Base-by-base conservation (phyloP, 2,329 filamentous ascomycete species). In the Colletotrichum lini region DNA sequence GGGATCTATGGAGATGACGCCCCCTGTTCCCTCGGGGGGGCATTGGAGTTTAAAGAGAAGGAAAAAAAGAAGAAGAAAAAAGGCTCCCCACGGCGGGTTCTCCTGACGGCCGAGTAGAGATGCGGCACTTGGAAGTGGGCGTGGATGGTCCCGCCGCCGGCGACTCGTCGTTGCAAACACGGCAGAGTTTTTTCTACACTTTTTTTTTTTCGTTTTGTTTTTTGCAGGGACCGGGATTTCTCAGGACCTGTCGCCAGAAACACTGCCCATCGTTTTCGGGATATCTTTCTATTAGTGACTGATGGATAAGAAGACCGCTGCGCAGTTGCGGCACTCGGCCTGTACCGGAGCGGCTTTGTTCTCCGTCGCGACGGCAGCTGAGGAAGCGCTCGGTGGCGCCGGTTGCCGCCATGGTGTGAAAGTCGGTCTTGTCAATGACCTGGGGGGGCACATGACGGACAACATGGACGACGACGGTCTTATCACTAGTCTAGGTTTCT, bases 1-100 rank as follows among this genome's bases (percentile, higher is more conserved):
- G 68, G 57, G 52, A 68, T 47, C 21, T 18, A 58, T 62, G 64
- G 57, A 16, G 65, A 38, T 40, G 49, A 47, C 50, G 58, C n/a
- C 38, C n/a, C 23, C 45, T 40, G 68, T 44, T 35, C 49, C 16
- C 16, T 7, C 7, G 5, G 6, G 30, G 30, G 23, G 26, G 35
- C n/a, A 18, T 21, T 21, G 10, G n/a, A 58, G 52, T 49, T 26
- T 21, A 21, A 23, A 13, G 21, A 4, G 30, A 30, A 30, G 26
- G 30, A 30, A 30, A 7, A 8, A 30, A 9, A 4, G 26, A 26
- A 26, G 26, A 26, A 26, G 4, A 26, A 26, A 26, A 26, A 4
- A 26, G 26, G 26, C 26, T 26, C 26, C 26, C 4, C 23, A 42
- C 18, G 60, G 60, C 21, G 44, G 23, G 26, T 23, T 15, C 57